A percentile compares a stretch with the other conserved stretches of the same genome.
Conservation (phyloP, 2,329 filamentous ascomycete genomes). For the Macroventuria anomochaeta region DNA sequence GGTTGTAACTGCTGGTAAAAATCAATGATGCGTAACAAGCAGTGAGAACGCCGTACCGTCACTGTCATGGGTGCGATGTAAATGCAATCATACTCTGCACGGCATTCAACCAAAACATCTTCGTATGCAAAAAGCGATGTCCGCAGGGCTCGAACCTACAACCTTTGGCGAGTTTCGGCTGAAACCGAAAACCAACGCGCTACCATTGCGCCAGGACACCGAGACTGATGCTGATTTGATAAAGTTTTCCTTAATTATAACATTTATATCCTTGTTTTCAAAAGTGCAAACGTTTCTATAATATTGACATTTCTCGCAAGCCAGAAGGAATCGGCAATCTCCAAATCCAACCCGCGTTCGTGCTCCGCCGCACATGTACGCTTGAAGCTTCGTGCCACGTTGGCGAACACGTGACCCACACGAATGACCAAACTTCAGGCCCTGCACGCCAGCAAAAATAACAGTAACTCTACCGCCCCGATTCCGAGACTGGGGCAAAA, state of each 20-base stretch:
- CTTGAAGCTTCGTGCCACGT: too few species aligned
- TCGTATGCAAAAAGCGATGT: slow-evolving; percentile 13
- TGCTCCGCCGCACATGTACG: neutral
- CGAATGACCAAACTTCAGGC: too few species aligned
- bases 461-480: neutral
- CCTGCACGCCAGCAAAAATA: neutral
- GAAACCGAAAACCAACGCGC: slow-evolving; percentile 35
- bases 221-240: slow-evolving; percentile 2
- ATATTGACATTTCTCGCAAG: neutral
- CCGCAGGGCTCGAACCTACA: slow-evolving; percentile 26
- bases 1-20: neutral
- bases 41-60: neutral
- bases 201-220: slow-evolving; percentile 37
- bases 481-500: neutral
- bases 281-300: neutral
- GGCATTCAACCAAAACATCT: too few species aligned
- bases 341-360: neutral
- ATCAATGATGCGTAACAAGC: neutral
- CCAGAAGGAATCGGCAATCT: too few species aligned
- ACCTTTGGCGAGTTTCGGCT: slow-evolving; percentile 30
- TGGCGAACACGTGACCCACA: neutral
- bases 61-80: neutral
- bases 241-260: neutral
- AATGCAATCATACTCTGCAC: neutral
- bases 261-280: neutral